Evolutionary conservation across 768 basidiomycete species (phyloP).

Genomic region (Favolaschia claudopus): DNA sequence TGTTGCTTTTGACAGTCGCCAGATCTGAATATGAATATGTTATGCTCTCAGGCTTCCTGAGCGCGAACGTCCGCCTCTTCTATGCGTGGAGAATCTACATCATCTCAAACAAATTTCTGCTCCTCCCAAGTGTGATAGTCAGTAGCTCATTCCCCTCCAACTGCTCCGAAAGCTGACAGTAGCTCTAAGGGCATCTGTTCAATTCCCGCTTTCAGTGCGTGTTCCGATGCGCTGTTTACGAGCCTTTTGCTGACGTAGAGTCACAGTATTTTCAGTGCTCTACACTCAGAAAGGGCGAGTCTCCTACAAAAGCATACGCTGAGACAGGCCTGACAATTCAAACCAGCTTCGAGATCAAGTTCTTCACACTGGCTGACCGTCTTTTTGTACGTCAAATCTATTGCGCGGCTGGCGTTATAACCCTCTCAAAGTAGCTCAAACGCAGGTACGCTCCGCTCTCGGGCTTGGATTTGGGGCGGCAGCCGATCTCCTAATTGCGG

Average conservation of each 20-base stretch:
- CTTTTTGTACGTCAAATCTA: not conserved
- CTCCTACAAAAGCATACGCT: not conserved
- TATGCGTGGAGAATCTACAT: constrained; percentile 5
- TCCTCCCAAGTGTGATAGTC: constrained; percentile 7
- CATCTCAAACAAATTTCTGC: constrained; percentile 8
- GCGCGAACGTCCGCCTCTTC: not conserved
- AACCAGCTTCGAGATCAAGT: constrained; percentile 10
- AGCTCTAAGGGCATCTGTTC: not conserved
- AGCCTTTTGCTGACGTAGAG: not conserved
- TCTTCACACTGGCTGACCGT: not conserved
- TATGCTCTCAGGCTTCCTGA: not conserved
- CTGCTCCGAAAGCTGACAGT: not conserved
- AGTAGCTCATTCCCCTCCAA: not conserved
- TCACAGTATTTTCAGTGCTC: not conserved
- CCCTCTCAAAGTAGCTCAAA: not conserved
- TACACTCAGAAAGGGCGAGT: not conserved
- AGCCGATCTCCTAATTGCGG: constrained; percentile 1
- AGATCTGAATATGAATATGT: constrained; percentile 3
- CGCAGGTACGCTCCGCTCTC: not conserved
- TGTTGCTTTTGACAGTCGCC: too few relatives aligned
- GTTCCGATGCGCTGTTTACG: not conserved
- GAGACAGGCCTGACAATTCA: too few relatives aligned
- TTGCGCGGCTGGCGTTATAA: not conserved
- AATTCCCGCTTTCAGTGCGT: not conserved
- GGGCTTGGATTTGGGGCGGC: not conserved